Evolutionary conservation across 257 asterid genomes (phyloP).

Genomic region (Cinchona pubescens): DNA sequence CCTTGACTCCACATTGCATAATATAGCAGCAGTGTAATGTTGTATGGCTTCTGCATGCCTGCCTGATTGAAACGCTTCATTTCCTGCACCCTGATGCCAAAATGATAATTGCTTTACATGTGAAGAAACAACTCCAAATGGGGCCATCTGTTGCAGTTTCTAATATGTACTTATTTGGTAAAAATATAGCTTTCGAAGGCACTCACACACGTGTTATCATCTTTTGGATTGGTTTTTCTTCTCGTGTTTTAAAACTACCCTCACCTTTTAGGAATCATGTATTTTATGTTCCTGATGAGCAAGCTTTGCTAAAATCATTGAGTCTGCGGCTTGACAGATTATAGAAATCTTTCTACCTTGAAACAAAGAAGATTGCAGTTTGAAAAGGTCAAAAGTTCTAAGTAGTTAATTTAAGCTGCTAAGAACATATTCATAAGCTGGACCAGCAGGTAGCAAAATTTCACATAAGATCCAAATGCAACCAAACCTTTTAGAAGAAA

Average conservation of each 20-base stretch:
- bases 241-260: background rate
- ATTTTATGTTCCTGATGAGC: background rate
- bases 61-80: constrained; percentile 85
- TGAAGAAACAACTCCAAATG: constrained; percentile 9
- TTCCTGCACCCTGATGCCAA: constrained; percentile 71
- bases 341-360: background rate
- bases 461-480: background rate
- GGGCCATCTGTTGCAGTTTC: background rate
- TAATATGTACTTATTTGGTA: background rate
- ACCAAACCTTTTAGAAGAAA: background rate
- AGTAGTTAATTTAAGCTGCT: background rate
- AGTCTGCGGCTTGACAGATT: background rate
- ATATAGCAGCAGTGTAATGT: constrained; percentile 81
- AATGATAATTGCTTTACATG: background rate
- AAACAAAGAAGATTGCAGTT: background rate
- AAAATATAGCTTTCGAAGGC: background rate
- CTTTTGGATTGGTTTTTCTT: background rate
- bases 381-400: background rate
- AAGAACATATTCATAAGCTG: background rate
- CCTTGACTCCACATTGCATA: constrained; percentile 77
- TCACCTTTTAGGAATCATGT: background rate
- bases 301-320: background rate
- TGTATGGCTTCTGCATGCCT: constrained; percentile 79
- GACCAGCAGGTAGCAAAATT: background rate
- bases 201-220: background rate